phyloP scores from a whole-genome alignment of 1,284 basidiomycete genomes.

The Clitocybe nebularis region DNA sequence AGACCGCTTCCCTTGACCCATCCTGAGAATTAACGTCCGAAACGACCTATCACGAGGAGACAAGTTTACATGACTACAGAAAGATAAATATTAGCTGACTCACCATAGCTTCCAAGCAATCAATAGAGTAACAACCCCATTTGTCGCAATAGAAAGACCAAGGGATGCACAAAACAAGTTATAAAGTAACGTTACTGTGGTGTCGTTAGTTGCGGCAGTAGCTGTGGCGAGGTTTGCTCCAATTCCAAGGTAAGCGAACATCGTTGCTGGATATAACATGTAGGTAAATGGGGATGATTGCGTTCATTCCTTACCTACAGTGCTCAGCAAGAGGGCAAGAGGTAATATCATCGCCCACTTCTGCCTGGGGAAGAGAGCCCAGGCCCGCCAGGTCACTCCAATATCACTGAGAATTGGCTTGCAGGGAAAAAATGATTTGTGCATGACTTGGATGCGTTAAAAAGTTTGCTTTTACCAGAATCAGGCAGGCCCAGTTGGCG shows the following conservation, averaged over 20 bases:
- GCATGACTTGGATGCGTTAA: not conserved
- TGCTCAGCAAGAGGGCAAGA: not conserved
- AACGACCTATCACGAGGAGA: not conserved
- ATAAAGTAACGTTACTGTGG: not conserved
- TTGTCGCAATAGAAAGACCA: not conserved
- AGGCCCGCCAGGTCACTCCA: conserved; percentile 1
- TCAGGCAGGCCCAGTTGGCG: not conserved
- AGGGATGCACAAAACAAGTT: not conserved
- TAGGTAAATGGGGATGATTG: not conserved
- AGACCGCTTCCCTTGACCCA: not conserved
- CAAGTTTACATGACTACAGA: not conserved
- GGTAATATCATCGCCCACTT: not conserved
- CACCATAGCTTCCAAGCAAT: conserved; percentile 1
- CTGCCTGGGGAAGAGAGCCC: conserved; percentile 1
- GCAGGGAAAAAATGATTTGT: not conserved
- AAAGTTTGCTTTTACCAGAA: not conserved
- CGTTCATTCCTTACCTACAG: not conserved
- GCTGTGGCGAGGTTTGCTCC: too few relatives aligned
- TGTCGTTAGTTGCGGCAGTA: not conserved
- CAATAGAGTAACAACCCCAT: not conserved
- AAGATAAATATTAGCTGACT: not conserved
- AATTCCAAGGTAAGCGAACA: not conserved
- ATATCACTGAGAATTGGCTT: conserved; percentile 2
- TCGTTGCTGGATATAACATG: not conserved
- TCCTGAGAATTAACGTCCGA: not conserved